Base-by-base conservation (phyloP, 495 filamentous ascomycete species). In the Lasiosphaeris hirsuta region DNA sequence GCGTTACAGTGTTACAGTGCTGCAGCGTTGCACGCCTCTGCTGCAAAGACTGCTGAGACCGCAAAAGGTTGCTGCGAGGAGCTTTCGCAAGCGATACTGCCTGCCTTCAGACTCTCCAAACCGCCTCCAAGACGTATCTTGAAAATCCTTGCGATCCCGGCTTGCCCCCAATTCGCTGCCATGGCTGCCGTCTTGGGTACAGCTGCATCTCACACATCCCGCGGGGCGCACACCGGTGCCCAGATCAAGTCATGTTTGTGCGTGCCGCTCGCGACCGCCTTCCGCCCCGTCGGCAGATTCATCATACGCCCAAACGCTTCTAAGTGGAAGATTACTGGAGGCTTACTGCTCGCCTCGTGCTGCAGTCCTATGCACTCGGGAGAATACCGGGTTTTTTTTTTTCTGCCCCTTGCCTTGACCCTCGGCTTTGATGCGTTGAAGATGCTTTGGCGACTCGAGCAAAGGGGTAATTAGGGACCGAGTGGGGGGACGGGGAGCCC, bases 181-280 rank as follows among this genome's bases (percentile, higher is more conserved):
- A 46, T 46, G n/a, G 43, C 17, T 23, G 35, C 35, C 35, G 36
- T 39, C 49, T 47, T 47, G 37, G 53, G 53, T 45, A 55, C 14
- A 47, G 9, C 46, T 55, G 33, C 49, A 45, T 55, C 23, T 40
- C 23, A 13, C 14, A 36, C 52, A 45, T 54, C 41, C 52, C 52
- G 52, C 39, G 23, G 14, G 19, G 23, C 23, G 41, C 17, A 46
- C 41, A 55, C 42, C 53, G 42, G 41, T 46, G 42, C 41, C 53
- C 53, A 47, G 53, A 46, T 47, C 53, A 36, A 47, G 41, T 23
- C 18, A 38, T 15, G 14, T 30, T 45, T 17, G 39, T 23, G 35
- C 46, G 42, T 17, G 42, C 53, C 46, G 53, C 53, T 41, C 53
- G 34, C 46, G 35, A 36, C 41, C 38, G 19, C 51, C 18, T 19